Base-by-base conservation (phyloP, 2,329 filamentous ascomycete genomes). In the Neophaeococcomyces aloes region DNA sequence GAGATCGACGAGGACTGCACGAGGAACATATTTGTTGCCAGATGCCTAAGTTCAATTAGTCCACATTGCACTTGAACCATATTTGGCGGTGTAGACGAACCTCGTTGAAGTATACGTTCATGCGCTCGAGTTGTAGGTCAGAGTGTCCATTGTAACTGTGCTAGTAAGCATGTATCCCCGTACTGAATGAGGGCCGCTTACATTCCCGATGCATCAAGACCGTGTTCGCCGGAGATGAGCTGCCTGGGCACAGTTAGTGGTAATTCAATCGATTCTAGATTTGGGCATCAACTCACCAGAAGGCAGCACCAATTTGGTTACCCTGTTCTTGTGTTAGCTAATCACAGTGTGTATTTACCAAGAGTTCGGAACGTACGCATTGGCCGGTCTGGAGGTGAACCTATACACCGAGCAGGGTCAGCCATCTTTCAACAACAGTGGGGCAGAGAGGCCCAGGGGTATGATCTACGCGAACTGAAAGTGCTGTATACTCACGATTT, bases 261-360 rank as follows among this genome's bases (percentile, higher is more conserved):
- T 44, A 40, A 38, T 38, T 33, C 34, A 19, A 31, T 42, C 18
- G 27, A 18, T 33, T 52, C 48, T 51, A 45, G 44, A 50, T 23
- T 44, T 37, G 29, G 32, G 29, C 27, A 40, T 49, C 27, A 55
- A 74, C 79, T 58, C 71, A 86, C 83, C 91, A 98, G 80, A 98
- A 98, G 73, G 91, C 91, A 77, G 91, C 91, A 89, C 91, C 91
- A 61, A 96, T 94, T 86, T 98, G 91, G 84, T 98, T 98, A 80
- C 91, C 91, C 89, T 95, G 61, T 59, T 45, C 13, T 11, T 4
- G 17, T 34, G 39, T 42, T 35, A 42, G 30, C 19, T 27, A 17
- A 14, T 25, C 19, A 15, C 29, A 27, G 5, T 6, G 23, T 7
- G 10, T 32, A 27, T 25, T 13, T 17, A 8, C 18, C 30, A 25